Conservation (phyloP, 305 asterid species). For the Ajuga reptans region DNA sequence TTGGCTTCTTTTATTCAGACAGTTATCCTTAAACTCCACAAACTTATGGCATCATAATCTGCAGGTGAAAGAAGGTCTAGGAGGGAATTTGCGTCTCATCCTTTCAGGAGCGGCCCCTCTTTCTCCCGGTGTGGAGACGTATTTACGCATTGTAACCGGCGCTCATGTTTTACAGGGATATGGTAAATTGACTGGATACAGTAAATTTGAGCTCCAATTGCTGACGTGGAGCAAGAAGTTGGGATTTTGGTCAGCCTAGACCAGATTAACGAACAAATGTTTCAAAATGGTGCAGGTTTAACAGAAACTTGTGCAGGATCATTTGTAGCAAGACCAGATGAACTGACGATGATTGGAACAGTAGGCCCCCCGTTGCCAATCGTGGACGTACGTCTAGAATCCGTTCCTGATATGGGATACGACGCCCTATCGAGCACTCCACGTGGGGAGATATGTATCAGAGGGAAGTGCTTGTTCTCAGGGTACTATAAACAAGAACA, state of each 20-base stretch:
- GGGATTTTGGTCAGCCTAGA: too few relatives aligned
- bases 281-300: constrained; percentile 46
- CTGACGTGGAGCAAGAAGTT: too few relatives aligned
- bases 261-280: not conserved
- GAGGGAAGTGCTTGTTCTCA: constrained; percentile 73
- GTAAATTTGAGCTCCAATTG: too few relatives aligned
- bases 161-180: constrained; percentile 90
- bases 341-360: constrained; percentile 58
- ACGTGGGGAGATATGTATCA: constrained; percentile 73
- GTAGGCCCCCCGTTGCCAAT: constrained; percentile 82
- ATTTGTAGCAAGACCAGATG: constrained; percentile 70
- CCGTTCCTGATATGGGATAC: constrained; percentile 80
- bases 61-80: constrained; percentile 71
- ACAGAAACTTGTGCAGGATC: constrained; percentile 91
- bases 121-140: constrained; percentile 68
- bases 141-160: constrained; percentile 64
- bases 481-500: constrained; percentile 75
- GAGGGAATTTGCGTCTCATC: constrained; percentile 73
- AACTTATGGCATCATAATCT: not conserved
- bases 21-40: not conserved
- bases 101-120: constrained; percentile 92
- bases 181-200: constrained; percentile 29
- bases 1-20: not conserved
- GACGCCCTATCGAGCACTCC: constrained; percentile 60
- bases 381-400: constrained; percentile 62